Evolutionary conservation across 371 early-diverging fungal genomes (phyloP), one percentile per base, ranked within the genome.

Genomic region (Rhizomucor pusillus): DNA sequence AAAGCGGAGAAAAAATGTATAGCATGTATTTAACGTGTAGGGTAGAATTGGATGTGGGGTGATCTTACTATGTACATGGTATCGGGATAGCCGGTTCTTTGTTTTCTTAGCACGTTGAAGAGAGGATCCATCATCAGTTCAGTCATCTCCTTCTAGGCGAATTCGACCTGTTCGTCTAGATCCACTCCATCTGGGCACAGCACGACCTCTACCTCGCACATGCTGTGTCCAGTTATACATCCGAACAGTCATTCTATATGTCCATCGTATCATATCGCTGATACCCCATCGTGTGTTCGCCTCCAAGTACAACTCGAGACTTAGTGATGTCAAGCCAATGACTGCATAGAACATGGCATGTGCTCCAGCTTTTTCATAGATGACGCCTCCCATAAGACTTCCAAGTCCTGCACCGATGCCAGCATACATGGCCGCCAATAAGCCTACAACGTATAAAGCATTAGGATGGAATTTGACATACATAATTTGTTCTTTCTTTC

Each of bases 401-500:
- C 79, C 79, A 3, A 73, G 41, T 1, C 79, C 79, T 16, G 79
- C 71, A 23, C 79, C 79, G 2, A 78, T 50, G 54, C 79, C 79
- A 14, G 79, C 71, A 60, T 78, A 78, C 75, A 78, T 75, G 16
- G 79, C 79, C 20, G 79, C 79, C 34, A 78, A 57, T 2, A 78
- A 40, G 50, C 77, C 68, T 71, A 52, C 20, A 29, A 9, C n/a
- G 13, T 7, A 20, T 19, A 44, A 44, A 35, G 16, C 11, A 16
- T 47, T 13, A 44, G 9, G 25, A 19, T 13, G 29, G 7, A 9
- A 34, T 25, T 10, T 25, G 36, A 19, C 1, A 25, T 20, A 11
- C 10, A 43, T 24, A 22, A 19, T 13, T n/a, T 4, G 3, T 19
- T 25, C 1, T 18, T 16, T 18, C 34, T 13, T 43, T 7, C 20